Evolutionary conservation across 805 yeast genomes (phyloP), one percentile per base, ranked within the genome.

Genomic region (Zygotorulaspora sp.): DNA sequence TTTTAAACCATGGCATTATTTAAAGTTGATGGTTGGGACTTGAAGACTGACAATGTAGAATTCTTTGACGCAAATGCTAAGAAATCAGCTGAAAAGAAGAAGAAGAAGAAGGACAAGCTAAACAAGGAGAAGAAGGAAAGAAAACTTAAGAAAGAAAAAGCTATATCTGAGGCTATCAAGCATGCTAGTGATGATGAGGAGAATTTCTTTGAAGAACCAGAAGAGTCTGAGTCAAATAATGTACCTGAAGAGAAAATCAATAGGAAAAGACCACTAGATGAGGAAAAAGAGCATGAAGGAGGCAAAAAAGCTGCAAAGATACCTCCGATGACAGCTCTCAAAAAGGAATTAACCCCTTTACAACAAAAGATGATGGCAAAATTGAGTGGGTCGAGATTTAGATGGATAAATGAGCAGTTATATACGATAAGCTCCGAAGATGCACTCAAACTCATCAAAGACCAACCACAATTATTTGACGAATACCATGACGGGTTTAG

Each of bases 351-450:
- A 37, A 86, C 96, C 0, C 94, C 96, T 12, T 65, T 89, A 46
- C 99, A 92, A 63, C 84, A 83, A 53, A 92, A 92, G 57, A 90
- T 92, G 97, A 78, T 87, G 80, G 87, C 85, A 31, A 92, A 92
- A 59, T 72, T 92, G 28, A 78, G 94, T 2, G 99, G 99, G 0
- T 87, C 97, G 1, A 70, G 98, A 50, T 92, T 92, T 66, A 74
- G 99, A 61, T 92, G 97, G 97, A 92, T 92, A 57, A 92, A 92
- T 59, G 98, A 92, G 63, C 95, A 90, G 58, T 68, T 92, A n/a
- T 92, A 92, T 58, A 92, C 97, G 1, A 80, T 80, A 24, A 65
- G 80, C 1, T 89, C 97, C 0, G 78, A 75, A 5, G 77, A 76
- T 15, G 97, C 98, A 0, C 66, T 86, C 18, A 67, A 71, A 16